Conservation (phyloP, 176 grass and related monocot species). For the Carex pumila region DNA sequence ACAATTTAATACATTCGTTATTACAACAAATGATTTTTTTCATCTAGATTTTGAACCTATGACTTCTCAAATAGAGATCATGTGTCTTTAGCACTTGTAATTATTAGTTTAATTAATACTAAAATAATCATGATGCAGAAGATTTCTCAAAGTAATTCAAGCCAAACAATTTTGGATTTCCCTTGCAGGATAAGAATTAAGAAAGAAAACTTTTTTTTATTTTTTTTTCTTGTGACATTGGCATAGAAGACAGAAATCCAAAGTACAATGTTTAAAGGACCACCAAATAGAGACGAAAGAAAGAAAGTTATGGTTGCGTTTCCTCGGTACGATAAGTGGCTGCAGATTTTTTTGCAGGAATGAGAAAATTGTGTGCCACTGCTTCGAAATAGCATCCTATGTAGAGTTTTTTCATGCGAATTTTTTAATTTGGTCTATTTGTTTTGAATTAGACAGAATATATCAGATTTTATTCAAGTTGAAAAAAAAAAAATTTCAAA, state of each 20-base stretch:
- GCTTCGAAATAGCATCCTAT: no score
- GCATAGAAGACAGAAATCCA: not conserved
- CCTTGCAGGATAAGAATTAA: constrained; percentile 7
- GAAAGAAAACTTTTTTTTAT: not conserved
- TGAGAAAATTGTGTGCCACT: not conserved
- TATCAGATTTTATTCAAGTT: no score
- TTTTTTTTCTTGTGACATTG: not conserved
- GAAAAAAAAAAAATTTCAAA: no score
- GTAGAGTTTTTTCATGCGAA: no score
- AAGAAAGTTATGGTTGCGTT: not conserved
- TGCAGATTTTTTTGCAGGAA: not conserved
- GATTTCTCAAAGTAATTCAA: not conserved
- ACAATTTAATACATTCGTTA: no score
- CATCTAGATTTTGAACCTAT: no score
- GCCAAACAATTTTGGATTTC: constrained; percentile 8
- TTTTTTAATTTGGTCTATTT: no score
- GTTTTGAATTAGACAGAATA: no score
- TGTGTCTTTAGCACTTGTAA: not conserved
- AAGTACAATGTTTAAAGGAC: not conserved
- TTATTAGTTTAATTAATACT: not conserved
- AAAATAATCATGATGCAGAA: not conserved
- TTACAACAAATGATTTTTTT: no score
- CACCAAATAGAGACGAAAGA: not conserved
- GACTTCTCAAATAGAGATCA: no score
- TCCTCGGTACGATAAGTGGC: not conserved